Base-by-base conservation (phyloP, 331 rosid genomes). In the Erythrophleum ivorense region DNA sequence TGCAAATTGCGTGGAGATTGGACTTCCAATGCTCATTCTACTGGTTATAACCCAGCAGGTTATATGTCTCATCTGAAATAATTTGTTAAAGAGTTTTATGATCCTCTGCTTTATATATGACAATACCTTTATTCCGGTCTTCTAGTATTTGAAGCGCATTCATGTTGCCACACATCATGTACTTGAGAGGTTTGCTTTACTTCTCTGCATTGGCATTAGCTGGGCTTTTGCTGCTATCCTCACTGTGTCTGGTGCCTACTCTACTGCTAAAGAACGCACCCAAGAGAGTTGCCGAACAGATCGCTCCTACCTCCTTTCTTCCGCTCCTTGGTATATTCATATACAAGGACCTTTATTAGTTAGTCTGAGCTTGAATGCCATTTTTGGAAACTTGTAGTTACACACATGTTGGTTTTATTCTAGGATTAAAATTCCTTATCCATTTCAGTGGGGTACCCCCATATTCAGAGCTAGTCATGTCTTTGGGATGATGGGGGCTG, bases 201-300 rank as follows among this genome's bases (percentile, higher is more conserved):
- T 96, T 79, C 54, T 94, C 41, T 91, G 97, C 84, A 73, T 92
- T 71, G 97, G 80, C 52, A 50, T 96, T 71, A 38, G 89, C 62
- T 96, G 99, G 99, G 91, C 91, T 72, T 96, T 96, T 78, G 99
- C 99, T n/a, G 98, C 97, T 79, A 84, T 94, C 80, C 98, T 96
- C 78, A 96, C 98, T 0, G 94, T 66, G 3, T 93, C 98, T 65
- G 99, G 99, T 77, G 98, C 99, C 50, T 94, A 94, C 85, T 91
- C 94, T 74, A 73, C 67, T 55, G 91, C 85, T 59, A 80, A 79
- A 79, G 36, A 11, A 75, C 78, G 59, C 75, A 94, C 98, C 18
- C 91, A 90, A 83, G 24, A 2, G 36, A 96, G 90, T 76, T 96
- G 99, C 79, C 97, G 99, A 60, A 90, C 89, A 5, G 99, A 96